Evolutionary conservation across 1,139 yeast species (phyloP).

Genomic region (Blastobotrys persicus): DNA sequence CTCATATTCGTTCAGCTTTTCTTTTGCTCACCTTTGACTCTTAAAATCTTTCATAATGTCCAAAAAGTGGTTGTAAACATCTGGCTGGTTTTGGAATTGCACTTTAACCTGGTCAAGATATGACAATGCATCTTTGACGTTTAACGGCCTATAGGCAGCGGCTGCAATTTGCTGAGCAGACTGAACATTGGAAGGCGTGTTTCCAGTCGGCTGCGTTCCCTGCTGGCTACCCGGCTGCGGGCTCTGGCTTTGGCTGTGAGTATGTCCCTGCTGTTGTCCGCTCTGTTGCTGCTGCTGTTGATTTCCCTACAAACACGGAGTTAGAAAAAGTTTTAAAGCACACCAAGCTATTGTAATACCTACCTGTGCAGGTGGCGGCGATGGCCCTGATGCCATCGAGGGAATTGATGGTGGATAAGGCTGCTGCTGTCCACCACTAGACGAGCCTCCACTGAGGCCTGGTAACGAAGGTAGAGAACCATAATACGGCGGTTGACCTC

Average conservation of each 20-base stretch:
- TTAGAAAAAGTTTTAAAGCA: neutral
- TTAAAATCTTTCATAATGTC: slow-evolving; percentile 99
- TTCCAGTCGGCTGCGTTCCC: slow-evolving; percentile 14
- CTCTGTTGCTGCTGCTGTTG: slow-evolving; percentile 12
- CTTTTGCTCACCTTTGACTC: slow-evolving; percentile 62
- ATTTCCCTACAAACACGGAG: neutral
- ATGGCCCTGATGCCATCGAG: slow-evolving; percentile 14
- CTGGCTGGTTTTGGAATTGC: slow-evolving; percentile 89
- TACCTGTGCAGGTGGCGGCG: slow-evolving; percentile 16
- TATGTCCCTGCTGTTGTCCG: slow-evolving; percentile 7
- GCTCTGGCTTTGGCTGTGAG: neutral
- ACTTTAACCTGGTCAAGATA: slow-evolving; percentile 93
- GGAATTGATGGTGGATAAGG: slow-evolving; percentile 5
- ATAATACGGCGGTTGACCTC: slow-evolving; percentile 23
- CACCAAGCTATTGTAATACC: neutral
- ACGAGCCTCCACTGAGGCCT: slow-evolving; percentile 39
- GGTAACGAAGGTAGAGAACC: slow-evolving; percentile 33
- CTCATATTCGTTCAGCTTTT: too few relatives aligned
- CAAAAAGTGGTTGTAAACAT: slow-evolving; percentile 90
- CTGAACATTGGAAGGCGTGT: slow-evolving; percentile 20
- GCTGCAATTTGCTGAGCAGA: slow-evolving; percentile 30
- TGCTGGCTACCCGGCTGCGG: slow-evolving; percentile 8
- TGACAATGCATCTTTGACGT: slow-evolving; percentile 93
- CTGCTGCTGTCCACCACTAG: slow-evolving; percentile 7
- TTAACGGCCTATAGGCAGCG: slow-evolving; percentile 74